Evolutionary conservation across 2,329 filamentous ascomycete species (phyloP), one percentile per base, ranked within the genome.

Genomic region (Tricladium varicosporioides): DNA sequence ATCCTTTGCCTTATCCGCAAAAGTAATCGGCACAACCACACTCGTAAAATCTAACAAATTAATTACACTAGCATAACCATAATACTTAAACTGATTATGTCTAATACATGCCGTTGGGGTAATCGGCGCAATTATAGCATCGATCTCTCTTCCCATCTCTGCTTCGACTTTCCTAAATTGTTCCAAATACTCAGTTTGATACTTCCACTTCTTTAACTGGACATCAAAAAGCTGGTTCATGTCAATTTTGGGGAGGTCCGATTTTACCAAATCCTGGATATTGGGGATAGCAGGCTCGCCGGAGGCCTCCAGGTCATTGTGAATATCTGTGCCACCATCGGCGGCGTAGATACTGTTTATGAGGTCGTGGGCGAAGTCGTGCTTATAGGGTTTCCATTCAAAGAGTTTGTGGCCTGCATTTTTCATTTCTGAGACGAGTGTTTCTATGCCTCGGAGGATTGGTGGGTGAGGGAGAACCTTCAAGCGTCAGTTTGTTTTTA

Each of bases 1-100:
- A 56, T 78, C 75, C 1, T 74, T 51, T 0, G 49, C 58, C 63
- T 74, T 74, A 55, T 78, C 74, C 1, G 73, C 74, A 51, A 70
- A 73, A 0, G 72, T 75, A 2, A 78, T 72, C 0, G 76, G 76
- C 0, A 78, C 69, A 13, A 75, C 73, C 1, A 75, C 73, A 46
- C 71, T 74, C 1, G 75, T 66, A 22, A 67, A 65, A 55, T 71
- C 67, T 1, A 69, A 32, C 27, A 69, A 33, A 47, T 69, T 69
- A 7, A 65, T 59, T 10, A 58, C 60, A 53, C 49, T 64, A 0
- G 65, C 56, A 53, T 68, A 69, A 0, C 59, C 65, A 43, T 65
- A 64, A 18, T 63, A 64, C 43, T 61, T 63, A 55, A 64, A 63
- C 36, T 61, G 58, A 40, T 64, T 58, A 44, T 66, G 65, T 9